phyloP scores from a whole-genome alignment of 2,329 filamentous ascomycete genomes.

The Didymella sp. region DNA sequence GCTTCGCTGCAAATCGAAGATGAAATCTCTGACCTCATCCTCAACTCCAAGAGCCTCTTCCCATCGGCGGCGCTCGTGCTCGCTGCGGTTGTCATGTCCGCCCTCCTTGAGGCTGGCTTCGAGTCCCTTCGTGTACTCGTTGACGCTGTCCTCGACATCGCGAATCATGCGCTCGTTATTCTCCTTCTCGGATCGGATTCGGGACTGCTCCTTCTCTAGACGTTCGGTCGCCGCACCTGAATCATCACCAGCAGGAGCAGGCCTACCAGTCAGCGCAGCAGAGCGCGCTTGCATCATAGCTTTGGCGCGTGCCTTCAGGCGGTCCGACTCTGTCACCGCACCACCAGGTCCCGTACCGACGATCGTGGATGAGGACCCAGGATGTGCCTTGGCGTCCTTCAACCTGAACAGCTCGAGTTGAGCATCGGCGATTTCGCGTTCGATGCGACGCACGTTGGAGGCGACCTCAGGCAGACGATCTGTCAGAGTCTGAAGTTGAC shows the following conservation, averaged over 20 bases:
- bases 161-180: slow-evolving; percentile 96
- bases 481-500: slow-evolving; percentile 85
- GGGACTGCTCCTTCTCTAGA: slow-evolving; percentile 85
- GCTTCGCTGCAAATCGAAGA: slow-evolving; percentile 90
- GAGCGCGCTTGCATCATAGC: slow-evolving; percentile 99
- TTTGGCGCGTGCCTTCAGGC: slow-evolving; percentile 91
- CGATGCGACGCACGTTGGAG: slow-evolving; percentile 87
- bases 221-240: slow-evolving; percentile 81
- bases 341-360: slow-evolving; percentile 94
- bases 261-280: slow-evolving; percentile 87
- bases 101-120: slow-evolving; percentile 89
- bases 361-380: slow-evolving; percentile 78
- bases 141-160: slow-evolving; percentile 95
- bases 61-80: slow-evolving; percentile 93
- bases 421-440: slow-evolving; percentile 91
- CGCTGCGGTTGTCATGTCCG: slow-evolving; percentile 73
- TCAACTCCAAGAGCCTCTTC: slow-evolving; percentile 96
- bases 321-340: slow-evolving; percentile 87
- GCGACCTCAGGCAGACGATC: slow-evolving; percentile 92
- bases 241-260: slow-evolving; percentile 72
- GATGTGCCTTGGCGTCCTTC: slow-evolving; percentile 90
- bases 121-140: slow-evolving; percentile 82
- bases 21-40: slow-evolving; percentile 96
- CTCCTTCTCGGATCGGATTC: slow-evolving; percentile 83
- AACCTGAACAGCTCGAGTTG: slow-evolving; percentile 91